Conservation (phyloP, 345 rosid species). For the Balakata baccata region DNA sequence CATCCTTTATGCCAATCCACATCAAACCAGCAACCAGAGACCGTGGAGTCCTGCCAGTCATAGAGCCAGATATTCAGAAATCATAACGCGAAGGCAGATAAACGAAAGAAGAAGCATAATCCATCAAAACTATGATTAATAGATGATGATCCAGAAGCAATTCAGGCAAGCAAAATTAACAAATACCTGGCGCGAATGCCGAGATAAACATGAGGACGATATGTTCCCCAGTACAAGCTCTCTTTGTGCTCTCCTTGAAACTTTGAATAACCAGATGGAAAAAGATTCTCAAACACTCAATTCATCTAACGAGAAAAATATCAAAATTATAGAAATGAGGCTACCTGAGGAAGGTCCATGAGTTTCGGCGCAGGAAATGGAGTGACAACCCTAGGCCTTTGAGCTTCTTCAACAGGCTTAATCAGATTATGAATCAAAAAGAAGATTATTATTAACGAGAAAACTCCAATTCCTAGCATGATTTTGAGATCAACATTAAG, state of each 20-base stretch:
- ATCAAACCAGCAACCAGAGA: constrained; percentile 84
- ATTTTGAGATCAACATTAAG: constrained; percentile 36
- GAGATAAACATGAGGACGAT: constrained; percentile 78
- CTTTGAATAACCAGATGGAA: constrained; percentile 30
- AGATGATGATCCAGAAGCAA: neutral
- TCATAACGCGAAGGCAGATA: neutral
- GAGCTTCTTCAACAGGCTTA: constrained; percentile 31
- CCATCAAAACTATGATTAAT: neutral
- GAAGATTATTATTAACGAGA: constrained; percentile 31
- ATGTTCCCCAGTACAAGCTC: constrained; percentile 90
- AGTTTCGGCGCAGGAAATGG: constrained; percentile 80
- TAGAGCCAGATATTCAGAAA: neutral
- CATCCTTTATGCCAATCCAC: constrained; percentile 84
- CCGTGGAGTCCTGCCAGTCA: constrained; percentile 56
- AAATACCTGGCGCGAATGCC: constrained; percentile 80
- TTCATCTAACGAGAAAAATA: neutral
- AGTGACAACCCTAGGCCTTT: constrained; percentile 64
- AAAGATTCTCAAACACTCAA: neutral
- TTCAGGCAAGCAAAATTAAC: neutral
- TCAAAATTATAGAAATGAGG: neutral
- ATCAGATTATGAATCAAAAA: constrained; percentile 38
- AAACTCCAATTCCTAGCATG: constrained; percentile 37
- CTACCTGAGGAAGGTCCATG: constrained; percentile 66
- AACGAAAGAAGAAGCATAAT: neutral
- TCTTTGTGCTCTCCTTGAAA: constrained; percentile 84